Evolutionary conservation across 768 basidiomycete genomes (phyloP).

Genomic region (Mycena indigotica): DNA sequence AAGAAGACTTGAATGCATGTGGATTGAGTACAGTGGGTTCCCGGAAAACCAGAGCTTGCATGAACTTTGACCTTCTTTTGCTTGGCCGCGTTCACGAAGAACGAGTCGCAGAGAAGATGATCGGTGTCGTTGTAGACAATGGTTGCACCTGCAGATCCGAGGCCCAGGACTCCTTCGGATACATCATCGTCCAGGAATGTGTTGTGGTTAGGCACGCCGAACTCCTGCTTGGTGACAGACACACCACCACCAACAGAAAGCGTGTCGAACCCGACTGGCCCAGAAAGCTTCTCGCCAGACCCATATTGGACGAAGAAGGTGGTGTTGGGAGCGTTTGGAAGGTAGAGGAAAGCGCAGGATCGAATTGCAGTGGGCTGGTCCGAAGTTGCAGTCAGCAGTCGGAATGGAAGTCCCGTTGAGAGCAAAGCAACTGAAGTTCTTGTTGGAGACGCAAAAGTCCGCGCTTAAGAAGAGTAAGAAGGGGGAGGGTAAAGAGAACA

Average conservation of each 20-base stretch:
- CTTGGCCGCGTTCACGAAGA: constrained; percentile 21
- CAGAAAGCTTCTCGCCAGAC: constrained; percentile 19
- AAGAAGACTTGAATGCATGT: constrained; percentile 22
- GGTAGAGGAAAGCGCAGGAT: constrained; percentile 14
- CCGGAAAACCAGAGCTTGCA: not conserved
- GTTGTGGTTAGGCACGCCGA: constrained; percentile 17
- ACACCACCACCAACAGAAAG: constrained; percentile 21
- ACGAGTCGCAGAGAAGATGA: constrained; percentile 19
- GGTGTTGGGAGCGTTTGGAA: constrained; percentile 15
- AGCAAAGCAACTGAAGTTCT: constrained; percentile 20
- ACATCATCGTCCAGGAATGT: constrained; percentile 9
- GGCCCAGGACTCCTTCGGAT: constrained; percentile 12
- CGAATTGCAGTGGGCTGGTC: constrained; percentile 20
- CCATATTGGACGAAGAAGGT: constrained; percentile 24
- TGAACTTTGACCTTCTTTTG: constrained; percentile 16
- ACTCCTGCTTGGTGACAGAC: constrained; percentile 19
- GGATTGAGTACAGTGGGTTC: not conserved
- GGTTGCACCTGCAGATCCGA: constrained; percentile 22
- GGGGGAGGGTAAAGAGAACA: not conserved
- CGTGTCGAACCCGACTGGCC: constrained; percentile 23
- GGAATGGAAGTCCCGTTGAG: constrained; percentile 6
- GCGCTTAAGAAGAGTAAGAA: constrained; percentile 9
- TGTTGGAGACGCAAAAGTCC: constrained; percentile 21
- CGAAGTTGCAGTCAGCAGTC: constrained; percentile 19
- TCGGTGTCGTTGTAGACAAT: constrained; percentile 19